phyloP scores from a whole-genome alignment of 352 stramenopile genomes.

The Thraustochytrium sp. region DNA sequence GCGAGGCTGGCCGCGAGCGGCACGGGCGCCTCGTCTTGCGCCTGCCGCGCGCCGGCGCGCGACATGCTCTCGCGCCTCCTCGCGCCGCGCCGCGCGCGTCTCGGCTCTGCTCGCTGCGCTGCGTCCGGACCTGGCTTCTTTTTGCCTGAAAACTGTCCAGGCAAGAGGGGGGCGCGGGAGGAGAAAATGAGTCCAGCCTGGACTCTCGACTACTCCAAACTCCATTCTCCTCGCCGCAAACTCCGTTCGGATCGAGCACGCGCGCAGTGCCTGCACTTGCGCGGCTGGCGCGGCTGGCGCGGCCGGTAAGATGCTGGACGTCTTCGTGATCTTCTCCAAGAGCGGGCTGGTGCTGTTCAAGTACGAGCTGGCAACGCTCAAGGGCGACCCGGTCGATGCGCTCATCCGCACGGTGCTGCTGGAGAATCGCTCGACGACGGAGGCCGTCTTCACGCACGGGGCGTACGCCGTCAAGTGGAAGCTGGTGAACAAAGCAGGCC shows the following conservation, averaged over 20 bases:
- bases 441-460: slow-evolving; percentile 73
- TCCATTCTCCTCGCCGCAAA: too few species aligned
- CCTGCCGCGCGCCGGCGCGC: background rate
- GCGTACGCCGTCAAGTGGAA: slow-evolving; percentile 79
- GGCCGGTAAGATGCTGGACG: slow-evolving; percentile 70
- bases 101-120: too few species aligned
- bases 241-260: too few species aligned
- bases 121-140: too few species aligned
- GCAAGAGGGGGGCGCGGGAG: too few species aligned
- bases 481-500: slow-evolving; percentile 81
- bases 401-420: slow-evolving; percentile 80
- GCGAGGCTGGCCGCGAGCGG: background rate
- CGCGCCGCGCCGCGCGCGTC: too few species aligned
- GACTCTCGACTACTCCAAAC: background rate
- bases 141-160: too few species aligned
- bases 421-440: slow-evolving; percentile 65
- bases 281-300: background rate
- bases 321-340: slow-evolving; percentile 84
- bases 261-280: too few species aligned
- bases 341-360: slow-evolving; percentile 80
- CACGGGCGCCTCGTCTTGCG: background rate
- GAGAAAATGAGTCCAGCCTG: background rate
- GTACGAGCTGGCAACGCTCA: slow-evolving; percentile 73
- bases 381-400: slow-evolving; percentile 71
- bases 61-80: background rate